Base-by-base conservation (phyloP, 441 rosid genomes). In the Populus hybrid region DNA sequence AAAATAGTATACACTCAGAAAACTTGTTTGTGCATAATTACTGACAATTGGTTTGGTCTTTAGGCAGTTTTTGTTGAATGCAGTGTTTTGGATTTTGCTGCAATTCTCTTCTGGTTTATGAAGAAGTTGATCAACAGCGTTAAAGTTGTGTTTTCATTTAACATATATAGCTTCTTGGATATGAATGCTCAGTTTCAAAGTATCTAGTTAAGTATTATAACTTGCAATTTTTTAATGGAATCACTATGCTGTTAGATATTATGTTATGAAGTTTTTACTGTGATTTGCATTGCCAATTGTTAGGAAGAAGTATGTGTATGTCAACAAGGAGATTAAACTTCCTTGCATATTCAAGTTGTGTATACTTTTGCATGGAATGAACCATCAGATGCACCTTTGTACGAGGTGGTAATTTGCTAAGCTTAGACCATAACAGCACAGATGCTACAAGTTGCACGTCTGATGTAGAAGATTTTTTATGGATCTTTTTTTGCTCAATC, bases 231-330 rank as follows among this genome's bases (percentile, higher is more conserved):
- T 8, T 24, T 19, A 11, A n/a, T 77, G 21, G n/a, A 40, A 23
- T 77, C 18, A n/a, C 21, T 63, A 2, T 74, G 67, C 38, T 72
- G 24, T 78, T 72, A 24, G 36, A 28, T 66, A 26, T 32, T 34
- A 53, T 9, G 9, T 16, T 53, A 16, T 18, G 61, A 53, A 16
- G 69, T 64, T 64, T 19, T 18, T 61, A 21, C 26, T 66, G 67
- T 30, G 32, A 6, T 46, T 71, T 78, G 38, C 23, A 9, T 76
- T 67, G 40, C 30, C 30, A 12, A 38, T 6, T n/a, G 28, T 57
- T 23, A 6, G 57, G 9, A 12, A 28, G 63, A 36, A 14, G 35
- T 10, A 26, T 1, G 18, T 5, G 32, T 30, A 19, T 50, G 66
- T 53, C 61, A 18, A 18, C n/a, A 28, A 26, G 32, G 32, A 30